A percentile compares a stretch with the other conserved stretches of the same genome.
Evolutionary conservation across 352 stramenopile genomes (phyloP).

Genomic region (Phytophthora macrochlamydospora): DNA sequence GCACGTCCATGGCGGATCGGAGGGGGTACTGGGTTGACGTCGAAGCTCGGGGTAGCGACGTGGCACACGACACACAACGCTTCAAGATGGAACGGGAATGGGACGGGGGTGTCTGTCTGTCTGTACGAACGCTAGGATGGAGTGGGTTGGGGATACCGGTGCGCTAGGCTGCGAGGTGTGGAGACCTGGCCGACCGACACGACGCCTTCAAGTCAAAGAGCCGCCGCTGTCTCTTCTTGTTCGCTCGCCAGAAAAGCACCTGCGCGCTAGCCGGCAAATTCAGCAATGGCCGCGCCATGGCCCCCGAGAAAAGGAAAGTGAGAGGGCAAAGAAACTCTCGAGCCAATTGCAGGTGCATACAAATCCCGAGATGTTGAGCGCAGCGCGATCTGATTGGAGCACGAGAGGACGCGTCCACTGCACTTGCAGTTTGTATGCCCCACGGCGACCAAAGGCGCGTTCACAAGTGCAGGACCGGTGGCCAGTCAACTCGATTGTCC

Average conservation of each 20-base stretch:
- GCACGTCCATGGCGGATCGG: conserved; percentile 38
- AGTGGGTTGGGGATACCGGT: too few relatives aligned
- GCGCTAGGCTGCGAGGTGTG: not conserved
- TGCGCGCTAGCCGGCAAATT: conserved; percentile 61
- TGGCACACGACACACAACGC: not conserved
- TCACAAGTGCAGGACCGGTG: not conserved
- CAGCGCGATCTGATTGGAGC: not conserved
- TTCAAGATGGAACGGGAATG: not conserved
- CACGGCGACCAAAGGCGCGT: not conserved
- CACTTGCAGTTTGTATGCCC: not conserved
- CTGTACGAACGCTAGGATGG: too few relatives aligned
- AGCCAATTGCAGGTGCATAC: too few relatives aligned
- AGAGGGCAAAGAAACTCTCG: conserved; percentile 27
- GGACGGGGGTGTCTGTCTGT: too few relatives aligned
- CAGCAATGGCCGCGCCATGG: conserved; percentile 57
- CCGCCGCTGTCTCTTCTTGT: conserved; percentile 16
- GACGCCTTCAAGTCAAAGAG: not conserved
- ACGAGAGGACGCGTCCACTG: not conserved
- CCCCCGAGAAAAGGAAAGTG: conserved; percentile 36
- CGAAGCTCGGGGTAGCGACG: not conserved
- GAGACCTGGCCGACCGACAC: too few relatives aligned
- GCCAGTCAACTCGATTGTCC: not conserved
- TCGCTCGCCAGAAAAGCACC: conserved; percentile 31
- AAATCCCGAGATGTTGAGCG: too few relatives aligned
- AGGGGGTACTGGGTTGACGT: conserved; percentile 20